Percentiles rank a stretch among this genome's conserved stretches.
phyloP scores from a whole-genome alignment of 305 asterid species.

The Fraxinus paxiana region DNA sequence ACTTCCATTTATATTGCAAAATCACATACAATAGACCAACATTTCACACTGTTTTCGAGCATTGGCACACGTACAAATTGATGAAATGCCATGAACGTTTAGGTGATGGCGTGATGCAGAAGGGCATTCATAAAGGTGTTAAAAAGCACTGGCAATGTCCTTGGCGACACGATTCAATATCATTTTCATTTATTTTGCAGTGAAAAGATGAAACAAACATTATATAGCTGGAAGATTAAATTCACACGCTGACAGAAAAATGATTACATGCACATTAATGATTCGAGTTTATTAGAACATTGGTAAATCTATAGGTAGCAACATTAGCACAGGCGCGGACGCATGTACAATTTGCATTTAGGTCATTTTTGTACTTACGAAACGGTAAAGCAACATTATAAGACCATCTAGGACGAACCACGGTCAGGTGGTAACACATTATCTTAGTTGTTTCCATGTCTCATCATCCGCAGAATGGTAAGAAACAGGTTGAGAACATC shows the following conservation, averaged over 20 bases:
- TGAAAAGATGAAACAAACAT: background rate
- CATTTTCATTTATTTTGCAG: background rate
- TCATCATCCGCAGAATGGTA: constrained; percentile 78
- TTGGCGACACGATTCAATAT: too few species aligned
- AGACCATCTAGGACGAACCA: constrained; percentile 11
- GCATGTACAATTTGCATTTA: constrained; percentile 23
- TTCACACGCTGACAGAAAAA: background rate
- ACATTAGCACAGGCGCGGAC: constrained; percentile 28
- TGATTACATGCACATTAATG: background rate
- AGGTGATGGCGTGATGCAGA: too few species aligned
- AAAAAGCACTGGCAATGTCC: too few species aligned
- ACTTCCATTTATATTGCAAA: background rate
- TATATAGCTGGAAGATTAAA: background rate
- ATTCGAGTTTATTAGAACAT: background rate
- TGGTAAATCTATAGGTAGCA: constrained; percentile 5
- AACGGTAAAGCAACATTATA: constrained; percentile 11
- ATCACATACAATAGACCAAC: background rate
- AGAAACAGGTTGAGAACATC: constrained; percentile 90
- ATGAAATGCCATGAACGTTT: background rate
- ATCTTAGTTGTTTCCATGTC: constrained; percentile 64
- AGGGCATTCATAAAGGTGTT: too few species aligned
- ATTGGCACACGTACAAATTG: background rate
- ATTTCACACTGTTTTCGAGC: background rate
- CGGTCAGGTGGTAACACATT: constrained; percentile 4
- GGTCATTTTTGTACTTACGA: constrained; percentile 15